Base-by-base conservation (phyloP, 768 basidiomycete genomes). In the Boletellus ananas region DNA sequence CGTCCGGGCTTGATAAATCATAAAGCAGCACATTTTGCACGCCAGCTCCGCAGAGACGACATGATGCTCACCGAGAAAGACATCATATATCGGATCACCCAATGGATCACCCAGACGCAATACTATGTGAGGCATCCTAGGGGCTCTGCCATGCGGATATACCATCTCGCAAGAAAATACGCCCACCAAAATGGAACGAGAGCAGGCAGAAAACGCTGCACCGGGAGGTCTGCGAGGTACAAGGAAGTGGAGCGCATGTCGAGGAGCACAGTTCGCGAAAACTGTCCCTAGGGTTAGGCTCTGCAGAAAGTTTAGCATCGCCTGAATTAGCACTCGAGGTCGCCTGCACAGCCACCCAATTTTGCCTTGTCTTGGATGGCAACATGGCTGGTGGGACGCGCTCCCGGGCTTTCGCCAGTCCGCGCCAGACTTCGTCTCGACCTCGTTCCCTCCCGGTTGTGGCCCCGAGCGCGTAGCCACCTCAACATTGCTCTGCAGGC, bases 51-150 rank as follows among this genome's bases (percentile, higher is more conserved):
- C 25, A 27, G 25, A 27, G 11, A 44, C 2, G 0, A 25, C 6
- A 21, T 1, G 25, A 20, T 21, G 40, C 62, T 3, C 21, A 62
- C 62, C 49, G 23, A 63, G 65, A 47, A 50, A 44, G 23, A 60
- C 62, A 14, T 52, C 45, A 44, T 65, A 63, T 0, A 56, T 23
- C 0, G 54, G 34, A 59, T 39, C 4, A 50, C 45, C 60, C 57
- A 65, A 23, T 63, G 62, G 23, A 64, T 50, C 9, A 59, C 60
- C 62, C 62, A 64, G 16, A 58, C 33, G 20, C 45, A 57, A 29
- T 60, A 64, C 35, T 65, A 63, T 0, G 52, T n/a, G 10, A 63
- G 54, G 43, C 62, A 64, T 29, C 62, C 62, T 0, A 60, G 17
- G 0, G 62, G 20, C 20, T 62, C 55, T 0, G 60, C 51, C 16